These are phyloP conservation scores for Malus sylvestris DNA, from an alignment of 306 rosid species.

Conservation along the genomic window DNA sequence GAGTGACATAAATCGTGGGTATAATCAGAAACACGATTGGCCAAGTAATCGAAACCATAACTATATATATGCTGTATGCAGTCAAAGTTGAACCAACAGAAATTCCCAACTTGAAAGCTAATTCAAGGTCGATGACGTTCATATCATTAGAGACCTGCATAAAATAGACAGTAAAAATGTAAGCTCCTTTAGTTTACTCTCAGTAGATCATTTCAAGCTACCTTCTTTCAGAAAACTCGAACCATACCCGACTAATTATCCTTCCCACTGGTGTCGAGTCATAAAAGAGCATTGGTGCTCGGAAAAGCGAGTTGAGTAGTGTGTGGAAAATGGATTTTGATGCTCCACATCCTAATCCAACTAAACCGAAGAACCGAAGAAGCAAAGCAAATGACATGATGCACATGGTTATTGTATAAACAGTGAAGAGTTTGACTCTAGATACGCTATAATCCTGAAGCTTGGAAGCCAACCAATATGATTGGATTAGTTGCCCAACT, in stretches of 20 bases:
- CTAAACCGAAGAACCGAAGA: slow-evolving; percentile 20
- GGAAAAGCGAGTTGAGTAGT: slow-evolving; percentile 49
- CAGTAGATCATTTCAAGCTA: background rate
- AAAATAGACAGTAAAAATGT: background rate
- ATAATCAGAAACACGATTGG: slow-evolving; percentile 40
- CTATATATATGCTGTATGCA: slow-evolving; percentile 22
- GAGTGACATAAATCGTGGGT: slow-evolving; percentile 31
- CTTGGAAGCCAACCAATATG: slow-evolving; percentile 50
- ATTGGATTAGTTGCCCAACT: slow-evolving; percentile 35
- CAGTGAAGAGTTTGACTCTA: slow-evolving; percentile 20
- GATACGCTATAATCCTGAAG: slow-evolving; percentile 28
- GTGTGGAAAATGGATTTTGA: slow-evolving; percentile 32
- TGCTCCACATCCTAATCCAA: slow-evolving; percentile 32
- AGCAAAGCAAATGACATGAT: slow-evolving; percentile 26
- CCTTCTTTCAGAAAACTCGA: background rate
- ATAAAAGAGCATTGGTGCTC: slow-evolving; percentile 51
- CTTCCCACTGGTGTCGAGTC: slow-evolving; percentile 68
- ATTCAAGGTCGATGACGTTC: slow-evolving; percentile 41
- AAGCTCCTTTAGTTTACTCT: background rate
- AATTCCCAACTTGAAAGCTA: slow-evolving; percentile 19
- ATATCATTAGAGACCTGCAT: slow-evolving; percentile 47
- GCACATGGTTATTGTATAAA: slow-evolving; percentile 31
- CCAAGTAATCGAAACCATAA: slow-evolving; percentile 44
- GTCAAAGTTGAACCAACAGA: slow-evolving; percentile 14
- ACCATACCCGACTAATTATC: slow-evolving; percentile 51